Percentiles rank a stretch among this genome's conserved stretches.
phyloP scores from a whole-genome alignment of 176 grass and related monocot species.

The Cymbopogon citratus region DNA sequence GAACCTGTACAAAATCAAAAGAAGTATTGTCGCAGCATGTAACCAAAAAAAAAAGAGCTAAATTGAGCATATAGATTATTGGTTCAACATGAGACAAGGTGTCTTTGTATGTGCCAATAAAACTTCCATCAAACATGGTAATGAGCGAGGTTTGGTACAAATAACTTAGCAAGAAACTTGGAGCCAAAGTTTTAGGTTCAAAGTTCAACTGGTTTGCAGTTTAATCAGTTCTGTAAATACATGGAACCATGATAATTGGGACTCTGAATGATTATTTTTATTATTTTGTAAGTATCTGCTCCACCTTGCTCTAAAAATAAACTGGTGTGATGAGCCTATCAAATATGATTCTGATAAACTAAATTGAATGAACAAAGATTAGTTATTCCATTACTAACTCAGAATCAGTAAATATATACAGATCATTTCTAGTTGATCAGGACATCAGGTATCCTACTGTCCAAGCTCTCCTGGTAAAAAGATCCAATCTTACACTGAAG shows the following conservation, averaged over 20 bases:
- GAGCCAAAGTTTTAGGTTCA: slow-evolving; percentile 10
- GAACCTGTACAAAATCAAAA: neutral
- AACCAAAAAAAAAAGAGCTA: neutral
- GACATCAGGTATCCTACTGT: neutral
- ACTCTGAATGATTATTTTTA: neutral
- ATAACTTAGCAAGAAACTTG: neutral
- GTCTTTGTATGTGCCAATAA: neutral
- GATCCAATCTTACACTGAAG: neutral
- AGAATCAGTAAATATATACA: neutral
- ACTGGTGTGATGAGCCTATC: neutral
- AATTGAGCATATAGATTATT: neutral
- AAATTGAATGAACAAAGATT: neutral
- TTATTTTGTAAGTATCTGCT: neutral
- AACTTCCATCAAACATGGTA: neutral
- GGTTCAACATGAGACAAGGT: neutral
- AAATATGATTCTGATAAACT: neutral
- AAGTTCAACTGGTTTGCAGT: neutral
- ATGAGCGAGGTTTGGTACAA: neutral
- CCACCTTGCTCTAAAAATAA: neutral
- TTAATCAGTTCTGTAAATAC: neutral
- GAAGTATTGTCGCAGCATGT: neutral
- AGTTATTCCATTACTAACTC: neutral
- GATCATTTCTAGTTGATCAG: neutral
- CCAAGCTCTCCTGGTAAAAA: neutral
- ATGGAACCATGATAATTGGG: neutral